Evolutionary conservation across 257 asterid species (phyloP).

Genomic region (Nicotiana obtusifolia): DNA sequence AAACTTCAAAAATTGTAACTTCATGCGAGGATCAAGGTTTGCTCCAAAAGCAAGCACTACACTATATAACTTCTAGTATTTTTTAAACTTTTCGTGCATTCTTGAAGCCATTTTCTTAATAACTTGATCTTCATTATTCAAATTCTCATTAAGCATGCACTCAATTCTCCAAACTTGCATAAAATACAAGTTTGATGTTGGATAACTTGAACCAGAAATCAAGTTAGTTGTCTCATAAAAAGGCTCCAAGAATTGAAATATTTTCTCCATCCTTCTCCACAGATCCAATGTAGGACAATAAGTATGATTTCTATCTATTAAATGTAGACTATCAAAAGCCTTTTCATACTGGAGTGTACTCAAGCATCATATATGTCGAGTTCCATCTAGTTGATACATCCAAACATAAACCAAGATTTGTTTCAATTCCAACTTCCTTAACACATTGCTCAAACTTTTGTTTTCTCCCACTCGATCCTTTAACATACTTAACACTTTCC

Average conservation of each 20-base stretch:
- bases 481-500: background rate
- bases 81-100: background rate
- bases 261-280: background rate
- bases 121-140: background rate
- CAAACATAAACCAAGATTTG: background rate
- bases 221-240: slow-evolving; percentile 1
- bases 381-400: background rate
- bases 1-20: background rate
- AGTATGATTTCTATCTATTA: background rate
- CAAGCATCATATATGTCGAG: background rate
- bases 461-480: background rate
- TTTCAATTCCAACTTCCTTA: background rate
- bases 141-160: background rate
- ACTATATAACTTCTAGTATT: background rate
- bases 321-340: background rate
- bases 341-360: background rate
- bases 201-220: background rate
- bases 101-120: background rate
- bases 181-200: background rate
- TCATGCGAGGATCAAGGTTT: background rate
- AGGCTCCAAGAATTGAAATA: background rate
- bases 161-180: too few species aligned
- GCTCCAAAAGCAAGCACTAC: background rate
- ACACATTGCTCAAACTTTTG: background rate
- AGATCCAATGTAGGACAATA: background rate